Evolutionary conservation across 2,329 filamentous ascomycete genomes (phyloP).

Genomic region (Pseudocercospora macadamiae): DNA sequence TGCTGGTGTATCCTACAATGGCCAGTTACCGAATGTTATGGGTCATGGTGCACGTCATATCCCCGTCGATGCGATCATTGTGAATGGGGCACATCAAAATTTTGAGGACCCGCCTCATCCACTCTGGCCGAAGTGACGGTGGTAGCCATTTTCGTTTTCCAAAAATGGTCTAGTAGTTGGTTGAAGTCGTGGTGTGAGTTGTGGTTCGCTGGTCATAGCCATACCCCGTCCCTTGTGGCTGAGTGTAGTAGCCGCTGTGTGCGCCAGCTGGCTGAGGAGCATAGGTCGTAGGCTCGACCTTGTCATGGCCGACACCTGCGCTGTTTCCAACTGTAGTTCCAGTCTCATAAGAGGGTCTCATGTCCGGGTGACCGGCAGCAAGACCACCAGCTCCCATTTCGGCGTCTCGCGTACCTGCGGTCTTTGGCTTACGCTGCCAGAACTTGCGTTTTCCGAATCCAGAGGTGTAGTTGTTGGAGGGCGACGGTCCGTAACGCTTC

Average conservation of each 20-base stretch:
- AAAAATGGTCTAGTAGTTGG: slow-evolving; percentile 33
- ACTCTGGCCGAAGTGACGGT: too few relatives aligned
- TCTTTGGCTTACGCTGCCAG: slow-evolving; percentile 39
- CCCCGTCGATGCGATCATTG: too few relatives aligned
- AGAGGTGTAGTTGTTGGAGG: slow-evolving; percentile 69
- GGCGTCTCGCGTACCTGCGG: slow-evolving; percentile 42
- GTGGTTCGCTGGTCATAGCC: slow-evolving; percentile 40
- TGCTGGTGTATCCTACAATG: neutral
- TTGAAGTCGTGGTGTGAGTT: slow-evolving; percentile 30
- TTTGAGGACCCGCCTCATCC: too few relatives aligned
- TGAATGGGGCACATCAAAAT: too few relatives aligned
- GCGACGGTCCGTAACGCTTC: slow-evolving; percentile 70
- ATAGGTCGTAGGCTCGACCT: slow-evolving; percentile 33
- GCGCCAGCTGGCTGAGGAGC: slow-evolving; percentile 30
- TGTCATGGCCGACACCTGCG: slow-evolving; percentile 36
- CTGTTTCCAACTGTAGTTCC: slow-evolving; percentile 48
- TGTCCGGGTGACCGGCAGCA: slow-evolving; percentile 37
- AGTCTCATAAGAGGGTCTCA: slow-evolving; percentile 54
- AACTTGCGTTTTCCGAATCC: slow-evolving; percentile 53
- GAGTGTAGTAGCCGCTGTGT: slow-evolving; percentile 50
- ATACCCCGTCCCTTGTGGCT: slow-evolving; percentile 45
- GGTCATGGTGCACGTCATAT: neutral
- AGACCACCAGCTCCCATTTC: slow-evolving; percentile 45
- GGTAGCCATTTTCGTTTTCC: neutral
- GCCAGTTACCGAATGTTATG: neutral